A percentile compares a stretch with the other conserved stretches of the same genome.
Conservation (phyloP, 2,329 filamentous ascomycete genomes). For the Coniochaeta pulveracea region DNA sequence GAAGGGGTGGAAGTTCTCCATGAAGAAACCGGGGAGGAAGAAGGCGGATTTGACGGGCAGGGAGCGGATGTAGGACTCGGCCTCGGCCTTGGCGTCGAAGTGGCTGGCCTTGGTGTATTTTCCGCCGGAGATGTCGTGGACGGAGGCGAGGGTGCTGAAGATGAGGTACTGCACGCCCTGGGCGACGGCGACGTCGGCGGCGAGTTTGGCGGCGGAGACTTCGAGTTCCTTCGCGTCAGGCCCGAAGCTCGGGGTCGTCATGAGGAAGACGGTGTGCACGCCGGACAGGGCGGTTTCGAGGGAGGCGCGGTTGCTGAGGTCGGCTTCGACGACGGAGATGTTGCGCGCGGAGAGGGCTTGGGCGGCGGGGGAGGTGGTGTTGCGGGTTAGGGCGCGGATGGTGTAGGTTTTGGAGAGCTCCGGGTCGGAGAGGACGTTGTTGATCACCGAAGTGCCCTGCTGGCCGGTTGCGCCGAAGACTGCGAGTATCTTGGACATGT, state of each 20-base stretch:
- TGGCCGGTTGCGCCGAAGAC: slow-evolving; percentile 3
- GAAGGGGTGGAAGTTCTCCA: slow-evolving; percentile 32
- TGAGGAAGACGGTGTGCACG: slow-evolving; percentile 25
- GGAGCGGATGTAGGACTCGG: slow-evolving; percentile 43
- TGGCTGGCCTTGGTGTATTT: slow-evolving; percentile 23
- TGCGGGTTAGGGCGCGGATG: slow-evolving; percentile 37
- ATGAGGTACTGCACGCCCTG: slow-evolving; percentile 32
- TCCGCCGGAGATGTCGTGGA: slow-evolving; percentile 25
- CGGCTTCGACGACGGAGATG: slow-evolving; percentile 27
- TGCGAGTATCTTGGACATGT: slow-evolving; percentile 1
- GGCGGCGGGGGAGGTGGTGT: slow-evolving; percentile 23
- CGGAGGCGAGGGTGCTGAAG: slow-evolving; percentile 31
- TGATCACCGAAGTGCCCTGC: background rate
- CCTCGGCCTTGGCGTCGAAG: slow-evolving; percentile 46
- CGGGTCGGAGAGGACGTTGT: slow-evolving; percentile 6
- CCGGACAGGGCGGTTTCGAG: slow-evolving; percentile 20
- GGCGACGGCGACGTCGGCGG: slow-evolving; percentile 31
- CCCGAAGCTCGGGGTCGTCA: slow-evolving; percentile 23
- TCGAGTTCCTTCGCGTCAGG: slow-evolving; percentile 20
- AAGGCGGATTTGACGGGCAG: slow-evolving; percentile 38
- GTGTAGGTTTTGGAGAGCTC: slow-evolving; percentile 9
- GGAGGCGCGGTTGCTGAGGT: slow-evolving; percentile 21
- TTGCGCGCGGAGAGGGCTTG: slow-evolving; percentile 20
- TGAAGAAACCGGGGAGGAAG: slow-evolving; percentile 39
- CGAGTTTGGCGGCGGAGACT: slow-evolving; percentile 29